Evolutionary conservation across 345 rosid species (phyloP), one percentile per base, ranked within the genome.

Genomic region (Melastoma malabathricum): DNA sequence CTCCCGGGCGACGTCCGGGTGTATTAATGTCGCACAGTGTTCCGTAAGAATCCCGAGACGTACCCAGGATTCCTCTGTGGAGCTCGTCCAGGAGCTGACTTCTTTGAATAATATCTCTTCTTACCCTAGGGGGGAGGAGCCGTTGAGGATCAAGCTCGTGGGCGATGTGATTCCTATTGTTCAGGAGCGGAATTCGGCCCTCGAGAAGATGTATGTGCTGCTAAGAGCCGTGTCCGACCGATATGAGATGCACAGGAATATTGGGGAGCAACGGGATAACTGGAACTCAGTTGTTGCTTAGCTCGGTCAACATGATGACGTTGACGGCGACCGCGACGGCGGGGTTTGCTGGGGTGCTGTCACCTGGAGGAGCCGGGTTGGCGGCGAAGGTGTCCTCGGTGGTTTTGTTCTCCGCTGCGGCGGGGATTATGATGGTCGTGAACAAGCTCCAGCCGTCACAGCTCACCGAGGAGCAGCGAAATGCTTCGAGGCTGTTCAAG

Each of bases 241-340:
- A 53, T 69, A 76, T 2, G 84, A 76, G 72, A 84, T 81, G 86
- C 94, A 84, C 63, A 55, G 68, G 5, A 84, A 81, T 66, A 48
- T 84, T 0, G 79, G 79, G 4, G 68, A 81, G 59, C 94, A 84
- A 46, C 76, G 89, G 4, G 72, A 78, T 10, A 75, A 73, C 54
- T 78, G 89, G 94, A 84, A 81, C 71, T 61, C 62, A n/a, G 18
- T 71, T 81, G 6, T 64, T 79, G 41, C 67, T 84, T 43, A 81
- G 68, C 51, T 79, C 94, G 5, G 59, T 79, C 61, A 84, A 81
- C 67, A 72, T 61, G 78, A 84, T 81, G 51, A 77, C 80, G 20
- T 78, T 84, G 22, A 59, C 83, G 1, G 89, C 86, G 2, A 54
- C 77, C 25, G 60, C 81, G 15, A 29, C 43, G 46, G 50, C 45